phyloP scores from a whole-genome alignment of 1,139 yeast species.

The Suhomyces bokatorum region DNA sequence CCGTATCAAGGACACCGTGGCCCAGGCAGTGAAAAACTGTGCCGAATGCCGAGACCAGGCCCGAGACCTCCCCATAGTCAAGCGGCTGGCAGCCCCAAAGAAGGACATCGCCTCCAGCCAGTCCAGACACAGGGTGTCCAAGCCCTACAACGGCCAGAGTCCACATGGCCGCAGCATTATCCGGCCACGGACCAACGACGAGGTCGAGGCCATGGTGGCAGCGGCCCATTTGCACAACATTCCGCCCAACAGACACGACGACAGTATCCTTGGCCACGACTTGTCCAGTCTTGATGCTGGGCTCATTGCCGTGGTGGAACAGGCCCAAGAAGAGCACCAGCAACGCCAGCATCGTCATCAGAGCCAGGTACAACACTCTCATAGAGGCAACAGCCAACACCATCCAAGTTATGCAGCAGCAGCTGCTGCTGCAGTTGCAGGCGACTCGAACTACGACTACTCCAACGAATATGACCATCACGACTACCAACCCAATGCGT shows the following conservation, averaged over 20 bases:
- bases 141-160: slow-evolving; percentile 8
- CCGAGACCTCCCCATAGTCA: slow-evolving; percentile 33
- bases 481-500: slow-evolving; percentile 13
- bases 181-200: slow-evolving; percentile 26
- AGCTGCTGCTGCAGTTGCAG: slow-evolving; percentile 41
- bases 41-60: slow-evolving; percentile 61
- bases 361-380: slow-evolving; percentile 13
- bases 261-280: slow-evolving; percentile 36
- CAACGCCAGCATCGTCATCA: slow-evolving; percentile 21
- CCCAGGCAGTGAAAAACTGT: slow-evolving; percentile 76
- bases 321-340: slow-evolving; percentile 50
- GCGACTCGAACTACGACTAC: slow-evolving; percentile 24
- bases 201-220: slow-evolving; percentile 39
- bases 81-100: slow-evolving; percentile 26
- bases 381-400: slow-evolving; percentile 11
- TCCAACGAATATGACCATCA: slow-evolving; percentile 25
- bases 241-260: slow-evolving; percentile 33
- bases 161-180: slow-evolving; percentile 25
- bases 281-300: slow-evolving; percentile 51
- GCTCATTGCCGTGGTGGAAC: slow-evolving; percentile 67
- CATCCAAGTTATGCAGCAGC: slow-evolving; percentile 41
- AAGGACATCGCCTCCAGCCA: slow-evolving; percentile 19
- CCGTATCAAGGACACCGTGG: slow-evolving; percentile 84
- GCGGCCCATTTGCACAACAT: slow-evolving; percentile 36
- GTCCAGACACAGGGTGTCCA: slow-evolving; percentile 19